Evolutionary conservation across 2,329 filamentous ascomycete species (phyloP).

Genomic region (Xylariaceae sp.): DNA sequence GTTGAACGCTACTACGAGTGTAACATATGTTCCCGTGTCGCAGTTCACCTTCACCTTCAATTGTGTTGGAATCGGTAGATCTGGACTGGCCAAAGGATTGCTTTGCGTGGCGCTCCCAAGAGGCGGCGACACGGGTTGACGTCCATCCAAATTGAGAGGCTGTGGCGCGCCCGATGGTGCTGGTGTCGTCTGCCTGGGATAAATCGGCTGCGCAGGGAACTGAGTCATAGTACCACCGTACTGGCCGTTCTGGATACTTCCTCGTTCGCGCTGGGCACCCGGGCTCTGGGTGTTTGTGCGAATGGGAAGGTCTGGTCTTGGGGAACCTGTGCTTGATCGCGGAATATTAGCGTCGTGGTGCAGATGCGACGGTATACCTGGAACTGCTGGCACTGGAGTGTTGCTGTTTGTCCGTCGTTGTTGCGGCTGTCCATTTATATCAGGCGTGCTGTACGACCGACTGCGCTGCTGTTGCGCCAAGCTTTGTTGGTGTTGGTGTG

Average conservation of each 20-base stretch:
- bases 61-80: constrained; percentile 63
- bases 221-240: constrained; percentile 50
- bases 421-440: constrained; percentile 71
- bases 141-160: constrained; percentile 33
- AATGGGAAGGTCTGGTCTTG: constrained; percentile 62
- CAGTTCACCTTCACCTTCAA: constrained; percentile 95
- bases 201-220: constrained; percentile 52
- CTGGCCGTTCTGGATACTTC: constrained; percentile 43
- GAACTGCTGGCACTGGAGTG: constrained; percentile 62
- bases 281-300: constrained; percentile 69
- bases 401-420: constrained; percentile 53
- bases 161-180: constrained; percentile 30
- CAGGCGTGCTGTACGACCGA: constrained; percentile 90
- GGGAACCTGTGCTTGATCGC: constrained; percentile 78
- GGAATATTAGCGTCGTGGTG: constrained; percentile 63
- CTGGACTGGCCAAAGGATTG: constrained; percentile 35
- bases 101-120: constrained; percentile 32
- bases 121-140: constrained; percentile 43
- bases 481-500: constrained; percentile 35
- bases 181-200: constrained; percentile 44
- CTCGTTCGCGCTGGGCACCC: constrained; percentile 58
- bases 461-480: constrained; percentile 66
- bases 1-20: constrained; percentile 92
- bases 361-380: constrained; percentile 70
- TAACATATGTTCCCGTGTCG: constrained; percentile 80